phyloP scores from a whole-genome alignment of 768 basidiomycete genomes.

The Cantharellus cinnabarinus region DNA sequence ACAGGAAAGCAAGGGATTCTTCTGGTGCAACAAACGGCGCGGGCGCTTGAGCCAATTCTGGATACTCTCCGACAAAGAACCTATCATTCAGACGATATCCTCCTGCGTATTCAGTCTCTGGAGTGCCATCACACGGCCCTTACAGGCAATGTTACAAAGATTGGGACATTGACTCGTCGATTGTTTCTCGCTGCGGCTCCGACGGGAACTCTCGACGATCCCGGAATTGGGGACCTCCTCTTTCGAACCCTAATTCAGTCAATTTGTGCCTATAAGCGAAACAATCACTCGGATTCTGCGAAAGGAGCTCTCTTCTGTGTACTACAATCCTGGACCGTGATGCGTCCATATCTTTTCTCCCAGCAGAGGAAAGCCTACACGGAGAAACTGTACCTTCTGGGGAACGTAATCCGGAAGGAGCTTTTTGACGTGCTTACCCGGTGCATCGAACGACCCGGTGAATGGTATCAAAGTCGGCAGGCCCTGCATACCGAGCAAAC shows the following conservation, averaged over 20 bases:
- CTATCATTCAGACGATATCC: background rate
- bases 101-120: background rate
- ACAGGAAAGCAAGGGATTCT: background rate
- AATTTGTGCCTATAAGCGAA: background rate
- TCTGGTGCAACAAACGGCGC: background rate
- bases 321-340: background rate
- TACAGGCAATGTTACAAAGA: background rate
- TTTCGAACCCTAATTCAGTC: background rate
- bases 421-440: background rate
- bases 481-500: background rate
- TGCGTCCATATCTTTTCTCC: background rate
- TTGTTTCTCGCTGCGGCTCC: background rate
- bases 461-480: background rate
- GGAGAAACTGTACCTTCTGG: background rate
- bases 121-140: background rate
- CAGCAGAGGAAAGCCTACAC: background rate
- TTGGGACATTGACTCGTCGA: background rate
- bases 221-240: background rate
- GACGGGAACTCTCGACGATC: background rate
- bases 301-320: background rate
- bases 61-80: background rate
- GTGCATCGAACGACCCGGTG: background rate
- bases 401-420: background rate
- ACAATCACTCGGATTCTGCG: background rate
- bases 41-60: background rate